A percentile compares a stretch with the other conserved stretches of the same genome.
These are phyloP conservation scores for Phytophthora multivora DNA, from an alignment of 352 stramenopile genomes.

Conservation along the genomic window DNA sequence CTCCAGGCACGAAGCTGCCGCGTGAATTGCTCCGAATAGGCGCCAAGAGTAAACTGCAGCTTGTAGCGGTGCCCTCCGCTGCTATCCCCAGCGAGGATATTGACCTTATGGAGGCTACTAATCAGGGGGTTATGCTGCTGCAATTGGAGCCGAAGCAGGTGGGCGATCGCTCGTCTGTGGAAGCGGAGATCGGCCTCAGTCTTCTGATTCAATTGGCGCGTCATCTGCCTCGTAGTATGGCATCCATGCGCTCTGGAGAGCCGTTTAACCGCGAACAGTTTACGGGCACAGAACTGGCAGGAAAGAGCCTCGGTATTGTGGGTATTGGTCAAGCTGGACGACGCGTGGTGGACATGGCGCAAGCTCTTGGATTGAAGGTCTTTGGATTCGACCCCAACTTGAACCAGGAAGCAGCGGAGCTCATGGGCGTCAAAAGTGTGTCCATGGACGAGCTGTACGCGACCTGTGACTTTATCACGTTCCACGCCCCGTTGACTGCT, in stretches of 20 bases:
- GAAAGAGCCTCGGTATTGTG: conserved; percentile 74
- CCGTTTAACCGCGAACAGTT: conserved; percentile 54
- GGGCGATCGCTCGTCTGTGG: conserved; percentile 73
- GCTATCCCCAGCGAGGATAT: conserved; percentile 66
- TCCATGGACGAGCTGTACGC: conserved; percentile 69
- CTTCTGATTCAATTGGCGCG: conserved; percentile 69
- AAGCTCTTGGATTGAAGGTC: conserved; percentile 71
- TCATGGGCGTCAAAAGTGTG: conserved; percentile 68
- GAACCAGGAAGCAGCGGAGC: conserved; percentile 62
- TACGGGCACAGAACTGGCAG: conserved; percentile 58
- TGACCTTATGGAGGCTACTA: conserved; percentile 79
- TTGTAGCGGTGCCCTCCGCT: conserved; percentile 62
- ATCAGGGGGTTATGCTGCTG: conserved; percentile 73
- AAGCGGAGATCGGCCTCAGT: conserved; percentile 71
- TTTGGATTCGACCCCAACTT: conserved; percentile 79
- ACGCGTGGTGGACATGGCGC: conserved; percentile 75
- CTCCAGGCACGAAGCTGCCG: conserved; percentile 50
- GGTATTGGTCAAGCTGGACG: conserved; percentile 73
- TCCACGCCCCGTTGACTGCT: conserved; percentile 96
- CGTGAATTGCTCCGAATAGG: conserved; percentile 47
- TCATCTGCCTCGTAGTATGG: conserved; percentile 60
- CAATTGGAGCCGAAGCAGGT: conserved; percentile 79
- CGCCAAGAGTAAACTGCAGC: conserved; percentile 48
- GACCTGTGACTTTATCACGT: conserved; percentile 91
- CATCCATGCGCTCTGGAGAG: conserved; percentile 32